Base-by-base conservation (phyloP, 108 stramenopile genomes). In the Cyclotella kingstonii region DNA sequence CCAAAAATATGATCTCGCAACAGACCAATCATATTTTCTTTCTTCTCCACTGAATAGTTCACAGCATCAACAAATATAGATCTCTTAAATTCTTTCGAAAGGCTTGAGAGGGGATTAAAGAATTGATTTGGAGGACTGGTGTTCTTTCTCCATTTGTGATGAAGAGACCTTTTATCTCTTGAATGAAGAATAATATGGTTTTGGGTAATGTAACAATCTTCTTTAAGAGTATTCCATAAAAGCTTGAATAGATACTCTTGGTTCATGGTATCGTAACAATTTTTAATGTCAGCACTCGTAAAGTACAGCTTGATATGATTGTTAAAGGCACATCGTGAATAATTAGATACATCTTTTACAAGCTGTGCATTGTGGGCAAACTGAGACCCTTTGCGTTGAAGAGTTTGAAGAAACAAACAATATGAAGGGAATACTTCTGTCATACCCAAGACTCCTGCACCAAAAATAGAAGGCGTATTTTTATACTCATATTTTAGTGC, bases 211-310 rank as follows among this genome's bases (percentile, higher is more conserved):
- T 95, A 95, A 5, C 77, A 52, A 18, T 83, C 78, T 45, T 90
- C 60, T 35, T 54, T 25, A 10, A 95, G 2, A n/a, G 80, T 47
- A 0, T 61, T 38, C 27, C 59, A 57, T 11, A 89, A 52, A 7
- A 90, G 41, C 18, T 77, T 59, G 54, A 70, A 73, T 29, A 95
- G 54, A 43, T 76, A 69, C 19, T 79, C 43, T 66, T 91, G 90
- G 46, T 89, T 66, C 19, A 95, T 91, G 17, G 65, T 84, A 46
- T 95, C 93, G 36, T 86, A 95, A 60, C 90, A 91, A 46, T 86
- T 79, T 41, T 82, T 75, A 53, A 95, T 87, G 46, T 95, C 93
- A 7, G 84, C 83, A 54, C 81, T 85, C 22, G 81, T 86, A 60
- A 91, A 90, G 59, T 78, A 85, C 0, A 94, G 74, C 33, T 48